Conservation (phyloP, 768 basidiomycete genomes). For the Pulveroboletus sp. region DNA sequence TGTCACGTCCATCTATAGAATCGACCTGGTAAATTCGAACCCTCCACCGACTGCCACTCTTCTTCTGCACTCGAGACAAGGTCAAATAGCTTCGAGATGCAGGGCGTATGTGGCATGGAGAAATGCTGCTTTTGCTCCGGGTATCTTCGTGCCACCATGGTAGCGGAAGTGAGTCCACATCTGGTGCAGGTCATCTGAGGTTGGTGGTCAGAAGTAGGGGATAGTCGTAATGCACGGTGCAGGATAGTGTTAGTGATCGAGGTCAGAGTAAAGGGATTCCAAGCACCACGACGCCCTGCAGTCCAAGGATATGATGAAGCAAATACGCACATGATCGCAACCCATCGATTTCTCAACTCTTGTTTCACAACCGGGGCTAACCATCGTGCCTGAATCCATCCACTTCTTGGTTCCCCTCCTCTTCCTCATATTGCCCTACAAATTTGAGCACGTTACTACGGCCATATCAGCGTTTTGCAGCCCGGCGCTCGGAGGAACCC, state of each 20-base stretch:
- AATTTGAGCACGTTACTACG: constrained; percentile 54
- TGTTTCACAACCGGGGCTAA: constrained; percentile 69
- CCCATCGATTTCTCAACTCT: constrained; percentile 73
- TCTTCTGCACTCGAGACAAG: too few relatives aligned
- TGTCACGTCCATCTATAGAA: too few relatives aligned
- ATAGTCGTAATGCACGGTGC: not conserved
- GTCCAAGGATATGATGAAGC: not conserved
- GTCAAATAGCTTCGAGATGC: too few relatives aligned
- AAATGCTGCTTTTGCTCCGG: too few relatives aligned
- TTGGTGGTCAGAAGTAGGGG: too few relatives aligned
- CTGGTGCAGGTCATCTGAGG: too few relatives aligned
- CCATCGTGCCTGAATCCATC: constrained; percentile 63
- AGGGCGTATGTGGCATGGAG: too few relatives aligned
- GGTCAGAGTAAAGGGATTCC: not conserved
- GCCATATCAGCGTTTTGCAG: constrained; percentile 64
- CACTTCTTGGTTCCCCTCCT: constrained; percentile 67
- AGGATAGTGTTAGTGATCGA: not conserved
- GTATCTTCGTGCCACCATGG: too few relatives aligned
- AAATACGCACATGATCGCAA: constrained; percentile 77
- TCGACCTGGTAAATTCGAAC: too few relatives aligned
- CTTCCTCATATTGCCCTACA: constrained; percentile 63
- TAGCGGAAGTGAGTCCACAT: too few relatives aligned
- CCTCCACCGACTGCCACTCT: too few relatives aligned
- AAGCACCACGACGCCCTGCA: too few relatives aligned
- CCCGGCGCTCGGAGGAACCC: constrained; percentile 42